Base-by-base conservation (phyloP, 1,284 basidiomycete species). In the Rhodotorula sp. region DNA sequence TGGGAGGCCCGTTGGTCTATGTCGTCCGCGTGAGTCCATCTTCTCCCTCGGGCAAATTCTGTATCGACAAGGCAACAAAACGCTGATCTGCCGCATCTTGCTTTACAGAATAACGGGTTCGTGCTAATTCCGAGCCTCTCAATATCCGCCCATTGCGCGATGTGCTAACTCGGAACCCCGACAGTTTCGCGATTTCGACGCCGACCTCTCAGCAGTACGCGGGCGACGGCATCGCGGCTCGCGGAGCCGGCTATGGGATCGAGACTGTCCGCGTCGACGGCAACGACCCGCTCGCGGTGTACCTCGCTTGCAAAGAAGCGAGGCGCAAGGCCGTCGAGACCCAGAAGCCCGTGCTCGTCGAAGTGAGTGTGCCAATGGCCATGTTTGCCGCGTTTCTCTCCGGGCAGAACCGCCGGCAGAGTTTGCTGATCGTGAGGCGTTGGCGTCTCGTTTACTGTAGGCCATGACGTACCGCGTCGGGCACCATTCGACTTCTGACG, bases 401-500 rank as follows among this genome's bases (percentile, higher is more conserved):
- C 49, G 49, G 49, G 20, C 49, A n/a, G 39, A 43, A 43, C 39
- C 39, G 39, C 39, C 39, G 39, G 39, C 39, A 43, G 39, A 7
- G 10, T 43, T 43, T 43, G 39, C 39, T 43, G 10, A 43, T 14
- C 39, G 39, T 43, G 39, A 34, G 34, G 39, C 39, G 10, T 43
- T 14, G 39, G 39, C 12, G 39, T 43, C 12, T 43, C 39, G 10
- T 43, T 43, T 12, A 12, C 10, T 43, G n/a, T 46, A 97, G 83
- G 91, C 91, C 8, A 94, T 96, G 91, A 91, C 89, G 3, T 96
- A 96, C 80, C 87, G 93, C 86, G 89, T 97, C 6, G 91, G 93
- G n/a, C 93, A 97, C 80, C 93, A 97, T 81, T 93, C 91, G 21
- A 97, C 93, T 0, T 94, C 92, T 18, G 94, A 97, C 80, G 93